Evolutionary conservation across 257 asterid genomes (phyloP), one percentile per base, ranked within the genome.

Genomic region (Misopates orontium): DNA sequence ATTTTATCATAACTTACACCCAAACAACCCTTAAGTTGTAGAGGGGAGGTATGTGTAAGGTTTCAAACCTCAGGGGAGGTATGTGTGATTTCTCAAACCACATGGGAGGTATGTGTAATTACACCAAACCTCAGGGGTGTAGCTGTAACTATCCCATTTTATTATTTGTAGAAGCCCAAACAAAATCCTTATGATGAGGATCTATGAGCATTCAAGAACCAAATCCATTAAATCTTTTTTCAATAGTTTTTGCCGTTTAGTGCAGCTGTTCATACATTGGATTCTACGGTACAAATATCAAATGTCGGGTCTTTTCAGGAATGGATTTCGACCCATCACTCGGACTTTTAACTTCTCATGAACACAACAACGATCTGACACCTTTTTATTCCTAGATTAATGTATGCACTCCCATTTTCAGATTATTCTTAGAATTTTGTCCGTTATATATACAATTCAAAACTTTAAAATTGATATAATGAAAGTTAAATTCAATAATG

Each of bases 331-430:
- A 64, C 70, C 11, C 21, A 25, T 60, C 69, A 54, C 23, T 59
- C 69, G 75, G 81, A 76, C 31, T 40, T 62, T 67, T n/a, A n/a
- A n/a, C n/a, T n/a, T 56, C 63, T 62, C 11, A 23, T 56, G 9
- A n/a, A 22, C 41, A 12, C 4, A 42, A 45, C 67, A 54, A 57
- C 49, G 52, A 10, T 31, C 69, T 50, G 36, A 64, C 39, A 12
- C 4, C 48, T 49, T 20, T 63, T 21, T 11, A 45, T 53, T 50
- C 51, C 50, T 19, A 51, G 8, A 39, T 48, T 28, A 12, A 28
- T 19, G 10, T 10, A 8, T n/a, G n/a, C n/a, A n/a, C n/a, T n/a
- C n/a, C 52, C 19, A 8, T 48, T 36, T 5, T 32, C 25, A 20
- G 4, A 0, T 36, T 8, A 12, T 10, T 18, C 64, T 47, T 22